Evolutionary conservation across 2,329 filamentous ascomycete species (phyloP).

Genomic region (Juglanconis oblonga): DNA sequence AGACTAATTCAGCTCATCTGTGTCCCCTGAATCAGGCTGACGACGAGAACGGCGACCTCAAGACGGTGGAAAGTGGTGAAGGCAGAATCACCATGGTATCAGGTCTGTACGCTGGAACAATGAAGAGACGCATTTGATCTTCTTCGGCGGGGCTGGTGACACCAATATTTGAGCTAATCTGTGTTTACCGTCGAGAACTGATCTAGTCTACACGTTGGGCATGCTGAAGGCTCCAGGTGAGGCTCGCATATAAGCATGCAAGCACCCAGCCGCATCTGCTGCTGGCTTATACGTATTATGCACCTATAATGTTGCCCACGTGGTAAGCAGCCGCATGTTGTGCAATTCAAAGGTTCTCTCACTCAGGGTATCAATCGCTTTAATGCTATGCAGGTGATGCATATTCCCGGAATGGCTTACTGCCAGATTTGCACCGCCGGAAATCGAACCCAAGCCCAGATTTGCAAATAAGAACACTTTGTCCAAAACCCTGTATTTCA

Average conservation of each 20-base stretch:
- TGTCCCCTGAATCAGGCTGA: no score
- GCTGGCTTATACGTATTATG: neutral
- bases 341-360: neutral
- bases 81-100: no score
- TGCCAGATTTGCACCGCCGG: neutral
- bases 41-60: no score
- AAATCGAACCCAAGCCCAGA: neutral
- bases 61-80: no score
- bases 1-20: no score
- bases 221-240: no score
- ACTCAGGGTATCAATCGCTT: conserved; percentile 15
- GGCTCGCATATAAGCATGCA: neutral
- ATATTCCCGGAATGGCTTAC: neutral
- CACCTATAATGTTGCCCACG: neutral
- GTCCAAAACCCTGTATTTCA: neutral
- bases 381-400: conserved; percentile 8
- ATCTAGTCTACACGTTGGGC: no score
- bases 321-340: neutral
- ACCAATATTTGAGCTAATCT: no score
- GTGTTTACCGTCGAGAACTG: no score
- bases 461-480: neutral
- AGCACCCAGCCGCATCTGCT: neutral
- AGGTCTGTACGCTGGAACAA: no score
- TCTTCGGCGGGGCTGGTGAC: no score
- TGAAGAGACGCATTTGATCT: no score